Evolutionary conservation across 192 early-diverging fungal species (phyloP), one percentile per base, ranked within the genome.

Genomic region (Coemansia sp.): DNA sequence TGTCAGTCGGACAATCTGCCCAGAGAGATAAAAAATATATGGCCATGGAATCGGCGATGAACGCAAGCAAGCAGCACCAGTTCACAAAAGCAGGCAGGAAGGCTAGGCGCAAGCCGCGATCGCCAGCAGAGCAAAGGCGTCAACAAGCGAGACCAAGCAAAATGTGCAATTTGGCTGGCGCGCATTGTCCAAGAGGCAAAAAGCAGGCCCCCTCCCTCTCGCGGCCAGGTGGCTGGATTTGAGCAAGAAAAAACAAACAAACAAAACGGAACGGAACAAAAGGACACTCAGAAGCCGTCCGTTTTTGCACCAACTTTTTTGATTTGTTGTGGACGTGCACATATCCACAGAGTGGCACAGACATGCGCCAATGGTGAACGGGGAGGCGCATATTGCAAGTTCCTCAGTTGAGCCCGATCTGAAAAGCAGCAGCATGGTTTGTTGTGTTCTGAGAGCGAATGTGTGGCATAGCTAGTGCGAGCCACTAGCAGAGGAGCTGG

Each of bases 31-130:
- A 24, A 26, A 12, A 15, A 29, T n/a, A n/a, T n/a, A n/a, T n/a
- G n/a, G 46, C 46, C 46, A 14, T 50, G 46, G n/a, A 27, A 50
- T 50, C 46, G 46, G 46, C 46, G 46, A 50, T 50, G 46, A 12
- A 18, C 52, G 27, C 15, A 18, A n/a, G 15, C 38, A 8, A 39
- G 38, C 9, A 39, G 38, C 38, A 39, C 38, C 27, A 53, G 17
- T 9, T 12, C 18, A 7, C 32, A 50, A 27, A 29, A 5, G 12
- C 44, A 27, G 24, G 14, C 26, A 24, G 22, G 19, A 9, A 0
- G 22, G 19, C 32, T 34, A 29, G 8, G 48, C 7, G n/a, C 50
- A 53, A 33, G 19, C 52, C 29, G 8, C 32, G 52, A 53, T 53
- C 52, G 32, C 15, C 32, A 53, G 48, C 43, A 32, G 29, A 32